phyloP scores from a whole-genome alignment of 164 flowering plant genomes.

The Aristolochia fimbriata region DNA sequence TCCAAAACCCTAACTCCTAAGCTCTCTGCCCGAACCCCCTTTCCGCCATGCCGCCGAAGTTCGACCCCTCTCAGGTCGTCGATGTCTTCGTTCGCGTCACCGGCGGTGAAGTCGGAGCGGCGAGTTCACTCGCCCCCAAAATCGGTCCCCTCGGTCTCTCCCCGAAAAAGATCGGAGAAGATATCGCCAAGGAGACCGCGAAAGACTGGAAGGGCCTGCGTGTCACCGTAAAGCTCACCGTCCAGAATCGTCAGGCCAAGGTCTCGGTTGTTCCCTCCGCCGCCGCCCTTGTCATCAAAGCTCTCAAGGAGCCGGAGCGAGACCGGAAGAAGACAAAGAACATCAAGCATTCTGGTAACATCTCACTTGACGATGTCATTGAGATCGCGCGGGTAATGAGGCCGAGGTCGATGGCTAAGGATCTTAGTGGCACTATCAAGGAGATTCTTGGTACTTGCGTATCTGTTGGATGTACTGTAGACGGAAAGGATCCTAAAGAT shows the following conservation, averaged over 20 bases:
- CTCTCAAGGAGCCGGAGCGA: conserved; percentile 69
- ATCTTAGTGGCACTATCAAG: conserved; percentile 55
- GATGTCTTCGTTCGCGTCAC: conserved; percentile 74
- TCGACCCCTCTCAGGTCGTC: conserved; percentile 59
- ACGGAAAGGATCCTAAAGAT: conserved; percentile 71
- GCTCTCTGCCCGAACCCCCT: neutral
- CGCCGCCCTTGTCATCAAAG: conserved; percentile 63
- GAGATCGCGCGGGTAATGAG: conserved; percentile 68
- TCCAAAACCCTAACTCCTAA: conserved; percentile 5
- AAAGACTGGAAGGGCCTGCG: conserved; percentile 85
- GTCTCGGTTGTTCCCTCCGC: conserved; percentile 71
- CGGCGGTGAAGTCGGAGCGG: conserved; percentile 77
- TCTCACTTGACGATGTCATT: conserved; percentile 61
- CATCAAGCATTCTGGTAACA: conserved; percentile 64
- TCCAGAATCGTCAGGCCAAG: conserved; percentile 72
- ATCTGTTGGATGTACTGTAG: conserved; percentile 76
- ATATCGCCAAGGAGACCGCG: conserved; percentile 69
- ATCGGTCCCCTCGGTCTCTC: conserved; percentile 75
- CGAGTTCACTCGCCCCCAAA: conserved; percentile 67
- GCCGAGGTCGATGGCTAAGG: conserved; percentile 75
- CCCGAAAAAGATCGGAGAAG: conserved; percentile 74
- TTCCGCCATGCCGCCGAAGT: conserved; percentile 64
- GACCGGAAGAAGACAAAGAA: conserved; percentile 70
- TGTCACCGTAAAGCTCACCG: conserved; percentile 70
- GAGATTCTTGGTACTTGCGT: conserved; percentile 84